Evolutionary conservation across 306 rosid species (phyloP).

Genomic region (Quercus dentata): DNA sequence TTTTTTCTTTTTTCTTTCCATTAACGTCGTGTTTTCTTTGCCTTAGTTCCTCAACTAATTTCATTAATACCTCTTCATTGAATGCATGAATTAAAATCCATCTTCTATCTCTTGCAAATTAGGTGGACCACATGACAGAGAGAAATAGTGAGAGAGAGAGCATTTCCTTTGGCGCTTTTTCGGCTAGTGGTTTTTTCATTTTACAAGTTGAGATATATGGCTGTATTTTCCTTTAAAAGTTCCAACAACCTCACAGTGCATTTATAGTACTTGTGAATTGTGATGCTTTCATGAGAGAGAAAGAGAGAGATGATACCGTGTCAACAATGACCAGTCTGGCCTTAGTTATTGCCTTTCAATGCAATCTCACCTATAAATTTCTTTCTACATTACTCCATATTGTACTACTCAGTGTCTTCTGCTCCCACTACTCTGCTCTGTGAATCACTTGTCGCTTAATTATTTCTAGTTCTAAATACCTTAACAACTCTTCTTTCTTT

Average conservation of each 20-base stretch:
- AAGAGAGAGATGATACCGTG: neutral
- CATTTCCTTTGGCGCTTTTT: constrained; percentile 3
- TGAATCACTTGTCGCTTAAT: neutral
- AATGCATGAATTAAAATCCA: constrained; percentile 42
- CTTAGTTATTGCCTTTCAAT: constrained; percentile 49
- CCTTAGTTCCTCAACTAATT: constrained; percentile 74
- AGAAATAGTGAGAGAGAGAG: neutral
- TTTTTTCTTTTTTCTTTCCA: neutral
- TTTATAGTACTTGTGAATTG: constrained; percentile 38
- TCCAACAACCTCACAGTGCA: constrained; percentile 61
- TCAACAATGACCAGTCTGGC: constrained; percentile 47
- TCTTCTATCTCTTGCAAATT: constrained; percentile 28
- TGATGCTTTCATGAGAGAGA: constrained; percentile 27
- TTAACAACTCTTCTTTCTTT: neutral
- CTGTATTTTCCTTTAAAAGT: constrained; percentile 20
- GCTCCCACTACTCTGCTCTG: too few species aligned
- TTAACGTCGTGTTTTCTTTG: neutral
- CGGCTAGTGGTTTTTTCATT: neutral
- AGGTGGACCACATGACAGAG: constrained; percentile 14
- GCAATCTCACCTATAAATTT: constrained; percentile 64
- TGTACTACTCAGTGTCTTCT: constrained; percentile 7
- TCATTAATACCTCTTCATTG: constrained; percentile 62
- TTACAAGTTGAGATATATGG: neutral
- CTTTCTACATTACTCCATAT: constrained; percentile 32
- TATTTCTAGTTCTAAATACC: neutral